A percentile compares a stretch with the other conserved stretches of the same genome.
Conservation (phyloP, 495 filamentous ascomycete species). For the Amorphotheca resinae region DNA sequence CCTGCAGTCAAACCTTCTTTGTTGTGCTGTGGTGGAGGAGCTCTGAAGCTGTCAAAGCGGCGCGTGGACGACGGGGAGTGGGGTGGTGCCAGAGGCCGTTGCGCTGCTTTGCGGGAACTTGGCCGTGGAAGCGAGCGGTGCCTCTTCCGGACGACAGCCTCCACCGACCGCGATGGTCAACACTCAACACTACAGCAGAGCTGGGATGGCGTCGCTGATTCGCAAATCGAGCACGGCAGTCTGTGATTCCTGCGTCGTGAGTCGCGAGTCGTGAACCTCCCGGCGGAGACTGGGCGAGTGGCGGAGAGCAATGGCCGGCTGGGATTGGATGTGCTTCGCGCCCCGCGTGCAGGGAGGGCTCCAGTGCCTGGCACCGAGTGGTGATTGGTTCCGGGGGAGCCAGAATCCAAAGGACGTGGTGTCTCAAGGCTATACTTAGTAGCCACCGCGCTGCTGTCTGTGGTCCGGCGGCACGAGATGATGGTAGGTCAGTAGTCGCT, state of each 20-base stretch:
- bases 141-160: background rate
- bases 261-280: constrained; percentile 2
- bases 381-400: background rate
- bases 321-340: constrained; percentile 18
- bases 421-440: constrained; percentile 16
- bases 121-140: background rate
- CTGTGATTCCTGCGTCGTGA: background rate
- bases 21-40: no score
- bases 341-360: constrained; percentile 8
- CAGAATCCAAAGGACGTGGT: background rate
- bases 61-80: no score
- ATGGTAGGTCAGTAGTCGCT: background rate
- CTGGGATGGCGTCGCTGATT: background rate
- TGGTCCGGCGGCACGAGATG: constrained; percentile 8
- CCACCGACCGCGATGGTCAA: background rate
- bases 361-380: constrained; percentile 9
- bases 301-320: background rate
- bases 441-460: background rate
- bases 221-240: background rate
- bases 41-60: no score
- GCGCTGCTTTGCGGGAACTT: no score
- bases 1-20: no score
- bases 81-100: no score
- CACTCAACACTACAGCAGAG: background rate
- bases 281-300: background rate